Base-by-base conservation (phyloP, 2,329 filamentous ascomycete genomes). In the Venturia asperata region DNA sequence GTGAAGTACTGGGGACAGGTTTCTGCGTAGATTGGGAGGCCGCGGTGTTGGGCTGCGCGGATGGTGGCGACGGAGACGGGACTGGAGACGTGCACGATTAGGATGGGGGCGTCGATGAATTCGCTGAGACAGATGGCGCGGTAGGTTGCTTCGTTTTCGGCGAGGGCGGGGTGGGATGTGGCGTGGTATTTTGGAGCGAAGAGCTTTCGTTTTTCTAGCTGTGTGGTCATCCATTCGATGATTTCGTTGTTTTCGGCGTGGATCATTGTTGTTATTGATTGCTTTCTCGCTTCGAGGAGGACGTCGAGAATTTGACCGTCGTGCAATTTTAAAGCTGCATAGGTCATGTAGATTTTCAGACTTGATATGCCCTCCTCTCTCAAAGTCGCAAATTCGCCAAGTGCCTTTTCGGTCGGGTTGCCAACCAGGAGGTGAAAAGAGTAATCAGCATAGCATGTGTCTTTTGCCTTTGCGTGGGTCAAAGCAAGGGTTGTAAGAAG, bases 1-100 rank as follows among this genome's bases (percentile, higher is more conserved):
- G 82, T 81, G 2, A 84, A 76, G 67, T 85, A 84, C 67, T 85
- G 82, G 1, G 82, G 82, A 68, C 82, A 84, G 0, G 82, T 85
- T 70, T 84, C 81, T 1, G 81, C 82, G 67, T 80, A 81, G 47
- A 84, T 73, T 2, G 82, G 81, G 45, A 81, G 74, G 0, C 80
- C 79, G 3, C 76, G 70, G 10, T 78, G 79, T 69, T 85, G 82
- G 0, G 82, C 82, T 45, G 73, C 69, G 61, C 79, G 76, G 68
- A 83, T 83, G 62, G 79, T 77, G 1, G 70, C 67, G 0, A 80
- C 77, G 0, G 81, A 80, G 1, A 73, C 73, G 0, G 80, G 80
- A 4, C 78, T 79, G 58, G 77, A 80, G 39, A 83, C 79, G 70
- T 84, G 82, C 1, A 84, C 82, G 45, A 84, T 77, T 4, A 84